Evolutionary conservation across 106 monocot species (phyloP).

Genomic region (Agapanthus africanus): DNA sequence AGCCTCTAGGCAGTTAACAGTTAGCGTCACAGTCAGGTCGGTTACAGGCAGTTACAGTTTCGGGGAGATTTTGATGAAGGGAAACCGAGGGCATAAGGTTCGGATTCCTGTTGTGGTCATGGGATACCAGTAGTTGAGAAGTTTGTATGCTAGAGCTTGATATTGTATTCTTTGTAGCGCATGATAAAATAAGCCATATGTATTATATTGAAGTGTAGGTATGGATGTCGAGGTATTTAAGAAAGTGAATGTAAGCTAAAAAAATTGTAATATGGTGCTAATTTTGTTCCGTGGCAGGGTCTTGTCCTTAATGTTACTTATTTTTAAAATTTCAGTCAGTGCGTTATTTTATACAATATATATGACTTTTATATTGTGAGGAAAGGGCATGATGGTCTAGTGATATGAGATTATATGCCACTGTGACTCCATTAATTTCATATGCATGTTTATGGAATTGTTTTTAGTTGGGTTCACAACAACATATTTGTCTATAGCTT

Average conservation of each 20-base stretch:
- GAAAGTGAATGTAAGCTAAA: background rate
- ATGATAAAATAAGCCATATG: slow-evolving; percentile 8
- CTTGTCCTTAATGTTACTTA: background rate
- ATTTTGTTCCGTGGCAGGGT: background rate
- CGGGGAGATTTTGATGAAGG: slow-evolving; percentile 88
- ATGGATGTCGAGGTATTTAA: slow-evolving; percentile 3
- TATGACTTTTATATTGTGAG: too few relatives aligned
- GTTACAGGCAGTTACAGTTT: slow-evolving; percentile 73
- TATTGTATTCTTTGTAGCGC: slow-evolving; percentile 43
- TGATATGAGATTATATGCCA: too few relatives aligned
- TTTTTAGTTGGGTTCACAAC: too few relatives aligned
- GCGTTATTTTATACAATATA: too few relatives aligned
- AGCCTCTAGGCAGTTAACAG: slow-evolving; percentile 40
- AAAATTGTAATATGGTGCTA: background rate
- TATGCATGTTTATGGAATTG: too few relatives aligned
- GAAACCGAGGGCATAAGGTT: slow-evolving; percentile 70
- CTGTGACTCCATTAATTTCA: too few relatives aligned
- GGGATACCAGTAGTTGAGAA: slow-evolving; percentile 24
- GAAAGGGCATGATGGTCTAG: too few relatives aligned
- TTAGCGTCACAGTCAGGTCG: slow-evolving; percentile 69
- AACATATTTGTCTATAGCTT: too few relatives aligned
- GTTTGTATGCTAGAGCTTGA: background rate
- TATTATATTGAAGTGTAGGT: slow-evolving; percentile 2
- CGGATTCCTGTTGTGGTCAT: slow-evolving; percentile 81
- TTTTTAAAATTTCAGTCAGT: too few relatives aligned